A percentile compares a stretch with the other conserved stretches of the same genome.
Evolutionary conservation across 805 yeast species (phyloP).

Genomic region (Kodamaea kaohsiungensis): DNA sequence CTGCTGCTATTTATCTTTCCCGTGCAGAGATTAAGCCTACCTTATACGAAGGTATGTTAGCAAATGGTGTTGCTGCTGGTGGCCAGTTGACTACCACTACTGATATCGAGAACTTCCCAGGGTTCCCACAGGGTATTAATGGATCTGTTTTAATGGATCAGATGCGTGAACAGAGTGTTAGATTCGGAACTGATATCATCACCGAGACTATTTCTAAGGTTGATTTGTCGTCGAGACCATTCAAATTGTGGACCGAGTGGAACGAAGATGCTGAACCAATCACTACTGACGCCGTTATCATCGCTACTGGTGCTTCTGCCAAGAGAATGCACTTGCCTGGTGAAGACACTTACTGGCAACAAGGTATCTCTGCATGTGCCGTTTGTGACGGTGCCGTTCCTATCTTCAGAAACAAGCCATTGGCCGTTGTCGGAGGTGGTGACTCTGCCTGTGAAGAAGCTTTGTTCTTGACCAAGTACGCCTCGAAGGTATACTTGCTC

Average conservation of each 20-base stretch:
- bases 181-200: slow-evolving; percentile 91
- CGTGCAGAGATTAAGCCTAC: slow-evolving; percentile 96
- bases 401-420: slow-evolving; percentile 95
- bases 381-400: slow-evolving; percentile 99
- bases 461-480: slow-evolving; percentile 92
- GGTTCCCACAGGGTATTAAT: slow-evolving; percentile 90
- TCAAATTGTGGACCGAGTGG: slow-evolving; percentile 96
- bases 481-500: slow-evolving; percentile 88
- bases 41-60: slow-evolving; percentile 92
- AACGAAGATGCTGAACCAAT: slow-evolving; percentile 89
- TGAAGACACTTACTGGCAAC: slow-evolving; percentile 98
- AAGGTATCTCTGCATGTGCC: slow-evolving; percentile 99
- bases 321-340: slow-evolving; percentile 93
- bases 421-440: slow-evolving; percentile 98
- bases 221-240: slow-evolving; percentile 84
- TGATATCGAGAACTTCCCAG: slow-evolving; percentile 98
- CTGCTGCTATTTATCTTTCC: slow-evolving; percentile 95
- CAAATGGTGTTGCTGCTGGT: slow-evolving; percentile 98
- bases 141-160: slow-evolving; percentile 90
- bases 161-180: slow-evolving; percentile 85
- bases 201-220: slow-evolving; percentile 95
- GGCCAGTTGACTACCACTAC: slow-evolving; percentile 99
- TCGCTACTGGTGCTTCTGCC: slow-evolving; percentile 99
- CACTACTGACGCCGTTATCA: slow-evolving; percentile 87
- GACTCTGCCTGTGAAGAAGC: slow-evolving; percentile 99